Base-by-base conservation (phyloP, 1,284 basidiomycete species). In the Cryptococcus depauperatus region DNA sequence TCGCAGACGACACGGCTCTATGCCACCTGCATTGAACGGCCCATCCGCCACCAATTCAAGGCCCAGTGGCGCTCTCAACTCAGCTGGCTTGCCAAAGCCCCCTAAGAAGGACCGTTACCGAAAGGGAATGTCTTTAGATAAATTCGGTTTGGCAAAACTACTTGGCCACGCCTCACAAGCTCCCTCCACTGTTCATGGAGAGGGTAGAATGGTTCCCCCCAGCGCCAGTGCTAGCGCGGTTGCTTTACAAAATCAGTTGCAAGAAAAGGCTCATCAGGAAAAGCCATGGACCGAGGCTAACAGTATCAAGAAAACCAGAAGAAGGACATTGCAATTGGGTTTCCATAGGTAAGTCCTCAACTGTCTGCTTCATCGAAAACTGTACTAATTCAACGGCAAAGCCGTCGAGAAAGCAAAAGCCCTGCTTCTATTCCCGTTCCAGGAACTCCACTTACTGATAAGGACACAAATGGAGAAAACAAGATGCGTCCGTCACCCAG, bases 91-190 rank as follows among this genome's bases (percentile, higher is more conserved):
- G 33, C 56, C 56, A 16, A 50, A 48, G 22, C 53, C 54, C 14
- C 59, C 56, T 30, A 61, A 61, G n/a, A 67, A 74, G 27, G 74
- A 58, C 13, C 55, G 79, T 26, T 76, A 79, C 52, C 71, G 76
- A 51, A 78, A 78, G 49, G 80, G 81, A 9, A 63, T 83, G 50
- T 84, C 83, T 0, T 74, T 83, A 52, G 83, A 84, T 73, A 82
- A 82, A 62, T 82, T 84, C 58, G 80, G 79, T n/a, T 73, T 85
- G 10, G 76, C 79, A 41, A 80, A 80, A 63, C 73, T 85, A 38
- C 77, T 84, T 21, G 50, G 56, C 51, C 55, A 55, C 54, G 27
- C 58, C 48, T 46, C 46, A 9, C 37, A 46, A 14, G 30, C 46
- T 4, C 47, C 58, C 48, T 43, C 46, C 9, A 26, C 41, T 16